phyloP scores from a whole-genome alignment of 768 basidiomycete species.

The Macrocybe gigantea region DNA sequence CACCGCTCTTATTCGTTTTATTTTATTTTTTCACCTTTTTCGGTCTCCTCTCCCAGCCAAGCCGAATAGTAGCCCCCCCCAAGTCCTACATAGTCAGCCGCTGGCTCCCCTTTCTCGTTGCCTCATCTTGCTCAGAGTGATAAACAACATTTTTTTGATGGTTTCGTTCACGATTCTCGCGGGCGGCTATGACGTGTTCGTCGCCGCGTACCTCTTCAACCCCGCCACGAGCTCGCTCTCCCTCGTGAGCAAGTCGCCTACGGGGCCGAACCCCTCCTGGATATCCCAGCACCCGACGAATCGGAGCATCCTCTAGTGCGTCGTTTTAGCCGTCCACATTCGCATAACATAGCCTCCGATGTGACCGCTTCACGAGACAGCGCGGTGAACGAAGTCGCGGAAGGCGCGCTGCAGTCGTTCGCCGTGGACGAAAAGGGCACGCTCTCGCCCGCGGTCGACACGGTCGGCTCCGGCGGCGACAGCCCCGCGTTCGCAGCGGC shows the following conservation, averaged over 20 bases:
- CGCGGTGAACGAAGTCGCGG: constrained; percentile 50
- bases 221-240: constrained; percentile 40
- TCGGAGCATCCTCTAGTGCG: constrained; percentile 56
- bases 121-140: too few relatives aligned
- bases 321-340: constrained; percentile 1
- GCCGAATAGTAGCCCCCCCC: too few relatives aligned
- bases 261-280: constrained; percentile 56
- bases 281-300: constrained; percentile 52
- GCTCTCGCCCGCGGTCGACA: constrained; percentile 39
- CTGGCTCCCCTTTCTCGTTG: too few relatives aligned
- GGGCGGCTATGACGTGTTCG: constrained; percentile 56
- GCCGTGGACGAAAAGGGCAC: constrained; percentile 36
- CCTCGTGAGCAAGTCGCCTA: constrained; percentile 40
- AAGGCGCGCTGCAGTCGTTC: constrained; percentile 55
- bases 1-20: too few relatives aligned
- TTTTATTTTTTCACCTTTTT: too few relatives aligned
- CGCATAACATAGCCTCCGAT: not conserved
- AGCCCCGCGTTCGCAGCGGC: constrained; percentile 45
- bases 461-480: constrained; percentile 42
- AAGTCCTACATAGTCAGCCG: too few relatives aligned
- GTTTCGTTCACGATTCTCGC: constrained; percentile 66
- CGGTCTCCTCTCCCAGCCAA: too few relatives aligned
- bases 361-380: too few relatives aligned
- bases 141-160: constrained; percentile 27
- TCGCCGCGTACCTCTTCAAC: constrained; percentile 62